A percentile compares a stretch with the other conserved stretches of the same genome.
phyloP scores from a whole-genome alignment of 371 early-diverging fungal species.

The Cokeromyces recurvatus region DNA sequence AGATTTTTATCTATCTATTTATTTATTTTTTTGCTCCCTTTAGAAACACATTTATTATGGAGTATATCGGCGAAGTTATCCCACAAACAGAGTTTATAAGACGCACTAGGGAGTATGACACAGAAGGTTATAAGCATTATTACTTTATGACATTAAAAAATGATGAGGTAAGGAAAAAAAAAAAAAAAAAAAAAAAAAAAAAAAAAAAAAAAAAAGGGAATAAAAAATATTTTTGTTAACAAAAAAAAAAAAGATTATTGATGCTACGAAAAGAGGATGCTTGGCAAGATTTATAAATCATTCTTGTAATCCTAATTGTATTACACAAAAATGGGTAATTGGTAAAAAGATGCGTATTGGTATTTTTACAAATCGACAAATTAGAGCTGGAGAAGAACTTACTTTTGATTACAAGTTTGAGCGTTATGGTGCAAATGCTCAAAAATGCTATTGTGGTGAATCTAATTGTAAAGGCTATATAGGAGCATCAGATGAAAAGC shows the following conservation, averaged over 20 bases:
- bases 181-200: too few relatives aligned
- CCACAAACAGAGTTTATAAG: constrained; percentile 72
- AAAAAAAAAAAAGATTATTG: constrained; percentile 61
- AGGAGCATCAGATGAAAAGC: constrained; percentile 60
- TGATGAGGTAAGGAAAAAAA: constrained; percentile 63
- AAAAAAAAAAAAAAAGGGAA: too few relatives aligned
- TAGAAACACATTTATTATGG: constrained; percentile 82
- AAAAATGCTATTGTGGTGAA: constrained; percentile 92
- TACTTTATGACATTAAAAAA: constrained; percentile 95
- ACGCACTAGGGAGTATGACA: constrained; percentile 75
- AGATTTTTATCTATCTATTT: too few relatives aligned
- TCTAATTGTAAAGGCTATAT: constrained; percentile 87
- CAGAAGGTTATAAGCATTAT: constrained; percentile 84
- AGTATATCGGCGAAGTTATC: constrained; percentile 96
- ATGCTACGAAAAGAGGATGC: constrained; percentile 90
- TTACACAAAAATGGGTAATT: constrained; percentile 85
- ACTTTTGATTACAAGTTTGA: constrained; percentile 95
- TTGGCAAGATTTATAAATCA: constrained; percentile 93
- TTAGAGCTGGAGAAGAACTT: constrained; percentile 77
- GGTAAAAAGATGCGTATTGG: constrained; percentile 76
- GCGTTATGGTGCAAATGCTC: constrained; percentile 82
- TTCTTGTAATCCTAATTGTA: constrained; percentile 89
- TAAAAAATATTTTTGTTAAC: too few relatives aligned
- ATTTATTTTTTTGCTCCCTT: too few relatives aligned
- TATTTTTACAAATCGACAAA: constrained; percentile 67